Percentiles rank a stretch among this genome's conserved stretches.
These are phyloP conservation scores for Quercus tomentella DNA, from an alignment of 331 rosid genomes.

Conservation along the genomic window DNA sequence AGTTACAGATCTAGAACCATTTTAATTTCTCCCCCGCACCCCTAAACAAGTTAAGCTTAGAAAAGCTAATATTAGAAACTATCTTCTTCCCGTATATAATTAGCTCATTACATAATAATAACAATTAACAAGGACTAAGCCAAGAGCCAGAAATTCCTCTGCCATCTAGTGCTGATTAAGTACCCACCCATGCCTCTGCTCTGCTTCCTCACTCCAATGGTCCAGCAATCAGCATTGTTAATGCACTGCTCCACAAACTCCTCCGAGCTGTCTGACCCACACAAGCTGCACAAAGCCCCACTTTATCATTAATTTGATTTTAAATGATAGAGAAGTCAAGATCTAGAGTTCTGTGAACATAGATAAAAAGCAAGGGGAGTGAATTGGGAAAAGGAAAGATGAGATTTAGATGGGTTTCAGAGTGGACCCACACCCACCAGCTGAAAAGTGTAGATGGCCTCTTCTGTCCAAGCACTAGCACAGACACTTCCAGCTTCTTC, in stretches of 20 bases:
- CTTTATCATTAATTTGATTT: background rate
- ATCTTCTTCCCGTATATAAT: constrained; percentile 13
- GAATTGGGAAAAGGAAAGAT: background rate
- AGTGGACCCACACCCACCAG: constrained; percentile 76
- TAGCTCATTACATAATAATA: constrained; percentile 11
- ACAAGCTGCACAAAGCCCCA: constrained; percentile 44
- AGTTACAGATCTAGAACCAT: constrained; percentile 30
- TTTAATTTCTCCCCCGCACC: no score
- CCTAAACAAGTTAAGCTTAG: constrained; percentile 5
- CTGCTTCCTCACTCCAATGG: constrained; percentile 93
- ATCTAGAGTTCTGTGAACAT: background rate
- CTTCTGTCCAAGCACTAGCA: constrained; percentile 86
- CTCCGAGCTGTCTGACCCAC: constrained; percentile 60
- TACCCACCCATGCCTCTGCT: constrained; percentile 80
- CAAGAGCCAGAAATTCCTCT: constrained; percentile 95
- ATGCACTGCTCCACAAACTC: constrained; percentile 81
- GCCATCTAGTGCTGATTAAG: constrained; percentile 89
- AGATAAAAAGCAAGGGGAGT: background rate
- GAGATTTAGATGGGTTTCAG: background rate
- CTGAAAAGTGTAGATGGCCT: constrained; percentile 56
- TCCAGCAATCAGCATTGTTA: constrained; percentile 72
- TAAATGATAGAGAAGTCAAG: background rate
- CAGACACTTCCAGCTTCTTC: constrained; percentile 86
- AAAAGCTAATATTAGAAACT: constrained; percentile 12
- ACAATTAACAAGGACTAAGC: constrained; percentile 49